A percentile compares a stretch with the other conserved stretches of the same genome.
Conservation (phyloP, 2,329 filamentous ascomycete species). For the Botrytis paeoniae region DNA sequence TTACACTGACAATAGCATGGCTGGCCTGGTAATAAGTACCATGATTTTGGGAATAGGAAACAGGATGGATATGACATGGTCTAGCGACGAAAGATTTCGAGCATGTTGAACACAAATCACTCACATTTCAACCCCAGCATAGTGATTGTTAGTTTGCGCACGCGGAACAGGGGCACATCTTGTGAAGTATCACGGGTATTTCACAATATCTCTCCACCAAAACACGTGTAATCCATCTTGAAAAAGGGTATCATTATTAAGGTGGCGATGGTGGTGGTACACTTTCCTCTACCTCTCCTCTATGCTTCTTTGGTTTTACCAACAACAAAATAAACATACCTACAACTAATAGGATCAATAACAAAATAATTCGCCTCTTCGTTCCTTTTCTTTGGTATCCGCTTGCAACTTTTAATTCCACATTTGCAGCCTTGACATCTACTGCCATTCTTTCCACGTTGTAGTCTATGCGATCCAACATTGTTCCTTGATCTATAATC, state of each 20-base stretch:
- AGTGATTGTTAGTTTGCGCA: neutral
- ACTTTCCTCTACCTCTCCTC: slow-evolving; percentile 26
- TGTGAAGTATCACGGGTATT: neutral
- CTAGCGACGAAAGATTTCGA: neutral
- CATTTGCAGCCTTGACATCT: slow-evolving; percentile 89
- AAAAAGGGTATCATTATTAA: slow-evolving; percentile 9
- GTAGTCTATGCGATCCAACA: slow-evolving; percentile 94
- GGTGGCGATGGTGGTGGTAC: slow-evolving; percentile 31
- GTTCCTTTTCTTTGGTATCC: slow-evolving; percentile 85
- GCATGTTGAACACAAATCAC: neutral
- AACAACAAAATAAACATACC: slow-evolving; percentile 82
- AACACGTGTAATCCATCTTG: neutral
- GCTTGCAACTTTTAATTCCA: slow-evolving; percentile 83
- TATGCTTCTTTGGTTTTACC: slow-evolving; percentile 55
- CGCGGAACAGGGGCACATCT: too few species aligned
- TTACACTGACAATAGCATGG: neutral
- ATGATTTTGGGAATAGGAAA: neutral
- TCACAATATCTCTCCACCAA: neutral
- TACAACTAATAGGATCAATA: slow-evolving; percentile 79
- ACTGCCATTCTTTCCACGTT: slow-evolving; percentile 95
- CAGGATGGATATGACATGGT: neutral
- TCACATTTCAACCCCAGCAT: neutral
- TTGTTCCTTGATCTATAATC: slow-evolving; percentile 89
- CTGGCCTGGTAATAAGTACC: neutral
- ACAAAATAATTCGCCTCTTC: slow-evolving; percentile 87